These are phyloP conservation scores for Garcia nutans DNA, from an alignment of 345 rosid genomes.

Conservation along the genomic window DNA sequence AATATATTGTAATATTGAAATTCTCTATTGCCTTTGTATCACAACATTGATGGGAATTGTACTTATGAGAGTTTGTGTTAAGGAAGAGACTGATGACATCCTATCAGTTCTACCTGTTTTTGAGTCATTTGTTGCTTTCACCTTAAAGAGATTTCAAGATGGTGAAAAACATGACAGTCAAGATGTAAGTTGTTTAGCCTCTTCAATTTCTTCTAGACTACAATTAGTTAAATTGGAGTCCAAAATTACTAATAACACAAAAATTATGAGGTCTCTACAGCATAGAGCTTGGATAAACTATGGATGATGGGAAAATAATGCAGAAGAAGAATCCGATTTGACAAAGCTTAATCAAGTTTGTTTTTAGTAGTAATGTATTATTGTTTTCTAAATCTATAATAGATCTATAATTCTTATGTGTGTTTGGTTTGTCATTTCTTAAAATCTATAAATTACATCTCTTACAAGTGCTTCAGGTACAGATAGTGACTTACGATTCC, in stretches of 20 bases:
- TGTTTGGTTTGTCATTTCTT: constrained; percentile 12
- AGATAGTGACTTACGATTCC: constrained; percentile 8
- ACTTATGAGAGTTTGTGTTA: constrained; percentile 69
- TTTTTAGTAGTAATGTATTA: constrained; percentile 11
- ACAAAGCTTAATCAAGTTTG: constrained; percentile 58
- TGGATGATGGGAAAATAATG: constrained; percentile 40
- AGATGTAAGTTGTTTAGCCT: constrained; percentile 36
- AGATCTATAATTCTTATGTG: constrained; percentile 1
- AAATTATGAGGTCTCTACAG: constrained; percentile 51
- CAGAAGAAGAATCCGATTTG: constrained; percentile 48
- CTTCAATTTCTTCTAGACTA: constrained; percentile 42
- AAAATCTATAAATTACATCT: background rate
- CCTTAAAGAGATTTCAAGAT: constrained; percentile 48
- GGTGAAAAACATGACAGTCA: constrained; percentile 36
- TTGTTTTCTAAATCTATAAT: background rate
- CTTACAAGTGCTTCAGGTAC: constrained; percentile 2
- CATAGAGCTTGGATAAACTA: constrained; percentile 62
- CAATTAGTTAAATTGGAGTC: constrained; percentile 46
- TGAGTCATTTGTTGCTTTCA: constrained; percentile 78
- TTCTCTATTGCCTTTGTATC: background rate
- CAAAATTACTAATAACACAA: constrained; percentile 31
- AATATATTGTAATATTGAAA: background rate
- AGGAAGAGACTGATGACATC: constrained; percentile 84
- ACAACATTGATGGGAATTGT: constrained; percentile 78
- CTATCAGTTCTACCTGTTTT: constrained; percentile 95